Evolutionary conservation across 495 filamentous ascomycete species (phyloP), one percentile per base, ranked within the genome.

Genomic region (Letharia columbiana): DNA sequence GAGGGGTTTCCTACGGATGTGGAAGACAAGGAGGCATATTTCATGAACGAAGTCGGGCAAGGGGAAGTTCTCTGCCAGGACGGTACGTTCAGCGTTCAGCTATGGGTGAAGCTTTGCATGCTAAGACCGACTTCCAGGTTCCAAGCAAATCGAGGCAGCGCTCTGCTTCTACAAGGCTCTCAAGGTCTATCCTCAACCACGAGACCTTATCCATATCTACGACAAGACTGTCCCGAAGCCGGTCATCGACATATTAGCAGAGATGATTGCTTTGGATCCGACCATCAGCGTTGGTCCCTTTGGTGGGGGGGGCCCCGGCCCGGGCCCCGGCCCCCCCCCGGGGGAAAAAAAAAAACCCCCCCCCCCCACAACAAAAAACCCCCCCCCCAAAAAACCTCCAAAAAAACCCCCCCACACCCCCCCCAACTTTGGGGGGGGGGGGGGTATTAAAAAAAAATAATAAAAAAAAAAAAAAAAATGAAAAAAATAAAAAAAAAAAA

Each of bases 171-270:
- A 96, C 85, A 92, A 90, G 82, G 94, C 94, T 49, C 83, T 98
- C 71, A 98, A 98, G 82, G 94, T 98, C 45, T 98, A 98, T 78
- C 94, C 94, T 12, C 87, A 91, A 68, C 94, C 94, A 11, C 84
- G 86, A 72, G 94, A 97, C 72, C 82, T 98, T 65, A 96, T 98
- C 75, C 82, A 80, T 65, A 97, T 98, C 75, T 98, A 97, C 79
- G 95, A 98, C 77, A 96, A 96, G 84, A 97, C 93, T 56, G 92
- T 96, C 33, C 85, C 91, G 59, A 96, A 96, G 86, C 92, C 92
- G 63, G 88, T 97, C 47, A 84, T 98, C 60, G 94, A 98, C 74
- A 84, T 98, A 63, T 86, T 98, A 56, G 95, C 94, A 50, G 91
- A 96, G 78, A 98, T 98, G 92, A 93, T 98, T 73, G 95, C 94